Evolutionary conservation across 352 stramenopile species (phyloP), one percentile per base, ranked within the genome.

Genomic region (Globisporangium nunn): DNA sequence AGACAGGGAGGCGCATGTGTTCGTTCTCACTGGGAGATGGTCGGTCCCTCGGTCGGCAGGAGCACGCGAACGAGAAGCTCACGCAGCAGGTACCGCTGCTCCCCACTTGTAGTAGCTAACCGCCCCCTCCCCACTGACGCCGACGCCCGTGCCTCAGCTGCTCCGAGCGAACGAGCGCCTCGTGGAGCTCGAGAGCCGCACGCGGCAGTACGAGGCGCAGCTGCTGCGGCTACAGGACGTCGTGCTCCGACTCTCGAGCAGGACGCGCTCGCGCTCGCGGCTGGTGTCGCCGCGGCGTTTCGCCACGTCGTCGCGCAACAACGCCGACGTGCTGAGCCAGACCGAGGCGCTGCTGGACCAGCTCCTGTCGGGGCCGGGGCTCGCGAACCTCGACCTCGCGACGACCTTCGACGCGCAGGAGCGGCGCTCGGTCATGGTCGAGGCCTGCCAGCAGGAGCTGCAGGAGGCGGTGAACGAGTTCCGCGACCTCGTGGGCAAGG

Each of bases 401-500:
- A 64, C 67, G 23, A 59, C 59, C 4, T 70, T 62, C n/a, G 75
- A 79, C 46, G 67, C 70, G 14, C 71, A 87, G 39, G 71, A 73
- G 29, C 63, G 75, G 29, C 67, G 69, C 35, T 81, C 74, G 2
- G 54, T 77, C 56, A 85, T 91, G 70, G 78, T 88, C 29, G 59
- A 70, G 43, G 75, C 77, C 41, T 91, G 80, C 33, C 67, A 87
- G 56, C 74, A 71, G 47, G 75, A 91, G 52, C 62, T 88, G 0
- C 61, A 81, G 54, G 63, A 62, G 45, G 78, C 75, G 0, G 70
- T 88, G 50, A 64, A 70, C 47, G 78, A 91, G 62, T 91, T 88
- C 60, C 70, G 82, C 31, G 64, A 70, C 43, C 67, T 88, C 15
- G 61, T 75, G 0, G 60, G 58, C 18, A 61, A 61, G 35, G 12